These are phyloP conservation scores for Trichoderma sp. DNA, from an alignment of 2,329 filamentous ascomycete species.

Conservation along the genomic window DNA sequence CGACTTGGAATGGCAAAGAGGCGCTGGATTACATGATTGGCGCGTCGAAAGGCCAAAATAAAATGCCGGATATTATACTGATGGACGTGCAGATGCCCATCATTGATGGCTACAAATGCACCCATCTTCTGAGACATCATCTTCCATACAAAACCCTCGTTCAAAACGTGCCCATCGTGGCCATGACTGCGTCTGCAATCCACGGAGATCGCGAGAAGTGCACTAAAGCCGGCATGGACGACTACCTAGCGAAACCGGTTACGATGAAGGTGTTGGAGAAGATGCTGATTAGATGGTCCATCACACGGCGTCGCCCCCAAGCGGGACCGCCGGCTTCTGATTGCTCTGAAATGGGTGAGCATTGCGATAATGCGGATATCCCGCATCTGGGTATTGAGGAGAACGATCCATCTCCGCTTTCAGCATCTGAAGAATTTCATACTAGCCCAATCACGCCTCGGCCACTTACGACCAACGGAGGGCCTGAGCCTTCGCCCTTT, in stretches of 20 bases:
- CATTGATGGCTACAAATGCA: slow-evolving; percentile 75
- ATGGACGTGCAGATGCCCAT: slow-evolving; percentile 78
- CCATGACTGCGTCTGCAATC: slow-evolving; percentile 79
- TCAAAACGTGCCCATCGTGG: slow-evolving; percentile 67
- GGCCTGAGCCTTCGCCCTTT: slow-evolving; percentile 43
- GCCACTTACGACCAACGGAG: slow-evolving; percentile 38
- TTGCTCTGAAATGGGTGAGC: slow-evolving; percentile 45
- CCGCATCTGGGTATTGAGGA: slow-evolving; percentile 37
- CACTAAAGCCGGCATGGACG: slow-evolving; percentile 71
- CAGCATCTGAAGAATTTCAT: slow-evolving; percentile 29
- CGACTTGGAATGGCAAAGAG: slow-evolving; percentile 76
- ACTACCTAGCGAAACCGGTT: slow-evolving; percentile 72
- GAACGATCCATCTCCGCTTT: slow-evolving; percentile 20
- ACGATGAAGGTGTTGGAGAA: slow-evolving; percentile 64
- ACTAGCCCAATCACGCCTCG: slow-evolving; percentile 40
- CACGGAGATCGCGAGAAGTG: slow-evolving; percentile 75
- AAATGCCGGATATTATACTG: slow-evolving; percentile 69
- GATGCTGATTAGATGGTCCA: slow-evolving; percentile 69
- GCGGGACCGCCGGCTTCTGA: slow-evolving; percentile 37
- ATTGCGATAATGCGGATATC: slow-evolving; percentile 43
- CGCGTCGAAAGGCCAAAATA: slow-evolving; percentile 48
- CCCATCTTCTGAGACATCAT: slow-evolving; percentile 68
- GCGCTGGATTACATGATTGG: slow-evolving; percentile 69
- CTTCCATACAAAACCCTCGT: slow-evolving; percentile 59
- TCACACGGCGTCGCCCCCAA: slow-evolving; percentile 28